Percentiles rank a stretch among this genome's conserved stretches.
Evolutionary conservation across 148 eudicot species (phyloP).

Genomic region (Rhododendron mucronatum): DNA sequence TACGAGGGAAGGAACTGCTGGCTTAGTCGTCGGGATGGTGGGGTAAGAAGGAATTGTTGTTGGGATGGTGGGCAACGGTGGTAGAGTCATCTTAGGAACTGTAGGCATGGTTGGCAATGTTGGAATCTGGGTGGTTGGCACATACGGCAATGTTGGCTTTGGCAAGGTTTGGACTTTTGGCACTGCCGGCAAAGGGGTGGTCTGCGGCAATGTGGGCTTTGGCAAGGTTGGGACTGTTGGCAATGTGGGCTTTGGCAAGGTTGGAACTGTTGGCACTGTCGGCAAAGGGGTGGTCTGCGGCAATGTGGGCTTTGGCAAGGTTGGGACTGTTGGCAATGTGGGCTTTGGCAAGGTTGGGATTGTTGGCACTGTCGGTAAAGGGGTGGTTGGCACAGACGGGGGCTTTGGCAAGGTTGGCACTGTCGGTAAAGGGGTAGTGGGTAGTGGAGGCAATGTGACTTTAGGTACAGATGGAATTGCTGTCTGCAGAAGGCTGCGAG

Average conservation of each 20-base stretch:
- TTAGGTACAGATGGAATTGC: neutral
- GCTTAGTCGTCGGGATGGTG: neutral
- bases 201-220: too few relatives aligned
- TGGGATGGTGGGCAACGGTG: neutral
- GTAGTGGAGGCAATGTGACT: neutral
- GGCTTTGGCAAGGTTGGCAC: slow-evolving; percentile 11
- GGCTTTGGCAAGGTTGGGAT: neutral
- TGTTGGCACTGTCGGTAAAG: slow-evolving; percentile 1
- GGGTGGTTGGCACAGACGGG: slow-evolving; percentile 5
- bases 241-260: neutral
- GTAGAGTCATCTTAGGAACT: neutral
- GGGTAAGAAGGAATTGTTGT: neutral
- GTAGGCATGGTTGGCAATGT: neutral
- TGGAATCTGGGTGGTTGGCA: slow-evolving; percentile 3
- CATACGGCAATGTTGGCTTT: neutral
- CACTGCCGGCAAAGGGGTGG: too few relatives aligned
- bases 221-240: neutral
- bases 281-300: neutral
- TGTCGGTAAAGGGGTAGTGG: neutral
- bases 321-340: neutral
- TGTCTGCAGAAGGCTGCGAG: neutral
- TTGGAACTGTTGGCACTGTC: neutral
- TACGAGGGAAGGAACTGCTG: neutral
- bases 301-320: neutral
- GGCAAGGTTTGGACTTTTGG: neutral